Evolutionary conservation across 2,329 filamentous ascomycete genomes (phyloP).

Genomic region (Dactylella cylindrospora): DNA sequence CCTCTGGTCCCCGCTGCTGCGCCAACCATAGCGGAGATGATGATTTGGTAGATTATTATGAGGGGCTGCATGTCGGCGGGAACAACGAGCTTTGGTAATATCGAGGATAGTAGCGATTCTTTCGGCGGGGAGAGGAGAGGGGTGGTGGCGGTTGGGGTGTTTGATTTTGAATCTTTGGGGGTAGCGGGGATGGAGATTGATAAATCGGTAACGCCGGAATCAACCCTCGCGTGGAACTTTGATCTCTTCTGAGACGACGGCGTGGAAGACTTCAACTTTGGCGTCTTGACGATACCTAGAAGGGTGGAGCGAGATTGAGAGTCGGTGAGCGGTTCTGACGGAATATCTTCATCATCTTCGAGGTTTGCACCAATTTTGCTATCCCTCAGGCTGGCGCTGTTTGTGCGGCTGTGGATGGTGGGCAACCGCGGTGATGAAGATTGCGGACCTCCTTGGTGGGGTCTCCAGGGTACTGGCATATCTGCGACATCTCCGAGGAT

Average conservation of each 20-base stretch:
- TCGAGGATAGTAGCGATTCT: neutral
- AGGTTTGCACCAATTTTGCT: neutral
- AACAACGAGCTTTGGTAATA: conserved; percentile 24
- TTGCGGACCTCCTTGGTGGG: neutral
- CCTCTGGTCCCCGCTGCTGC: conserved; percentile 30
- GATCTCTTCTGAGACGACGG: neutral
- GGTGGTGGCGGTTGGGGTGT: conserved; percentile 19
- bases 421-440: conserved; percentile 3
- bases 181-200: conserved; percentile 37
- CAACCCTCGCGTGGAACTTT: neutral
- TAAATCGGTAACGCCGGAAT: conserved; percentile 31
- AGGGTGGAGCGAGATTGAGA: neutral
- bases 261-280: neutral
- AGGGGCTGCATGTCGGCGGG: conserved; percentile 34
- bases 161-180: conserved; percentile 13
- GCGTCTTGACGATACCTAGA: neutral
- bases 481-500: conserved; percentile 22
- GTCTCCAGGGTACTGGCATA: conserved; percentile 34
- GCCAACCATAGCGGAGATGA: conserved; percentile 40
- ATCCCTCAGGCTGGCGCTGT: neutral
- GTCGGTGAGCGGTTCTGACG: conserved; percentile 1
- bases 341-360: conserved; percentile 12
- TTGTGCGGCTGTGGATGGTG: too few relatives aligned
- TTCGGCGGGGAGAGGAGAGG: neutral
- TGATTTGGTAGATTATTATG: conserved; percentile 40